These are phyloP conservation scores for Wickerhamomyces sp. DNA, from an alignment of 1,139 yeast genomes.

Conservation along the genomic window DNA sequence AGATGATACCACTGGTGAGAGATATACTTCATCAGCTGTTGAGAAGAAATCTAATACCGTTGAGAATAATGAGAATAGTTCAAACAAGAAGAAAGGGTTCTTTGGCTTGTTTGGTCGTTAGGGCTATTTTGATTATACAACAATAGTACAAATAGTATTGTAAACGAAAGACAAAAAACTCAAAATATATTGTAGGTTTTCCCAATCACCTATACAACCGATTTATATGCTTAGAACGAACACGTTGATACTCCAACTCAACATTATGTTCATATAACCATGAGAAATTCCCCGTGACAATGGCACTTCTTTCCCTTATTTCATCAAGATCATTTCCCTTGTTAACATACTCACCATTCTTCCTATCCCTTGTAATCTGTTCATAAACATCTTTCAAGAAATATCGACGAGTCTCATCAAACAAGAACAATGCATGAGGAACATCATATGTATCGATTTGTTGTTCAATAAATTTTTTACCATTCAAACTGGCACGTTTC, in stretches of 20 bases:
- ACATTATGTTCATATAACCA: conserved; percentile 4
- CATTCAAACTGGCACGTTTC: too few species aligned
- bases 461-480: background rate
- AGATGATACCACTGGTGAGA: conserved; percentile 4
- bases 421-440: background rate
- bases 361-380: background rate
- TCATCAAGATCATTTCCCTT: background rate
- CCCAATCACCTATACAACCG: too few species aligned
- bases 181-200: too few species aligned
- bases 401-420: conserved; percentile 3
- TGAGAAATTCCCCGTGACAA: background rate
- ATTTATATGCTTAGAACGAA: background rate
- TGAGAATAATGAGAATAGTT: conserved; percentile 4
- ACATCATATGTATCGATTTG: background rate
- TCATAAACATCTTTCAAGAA: conserved; percentile 3
- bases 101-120: conserved; percentile 41
- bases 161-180: too few species aligned
- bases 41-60: background rate
- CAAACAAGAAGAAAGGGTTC: conserved; percentile 38
- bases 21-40: background rate
- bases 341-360: background rate
- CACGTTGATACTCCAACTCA: conserved; percentile 1
- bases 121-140: background rate
- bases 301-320: background rate
- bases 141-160: too few species aligned